These are phyloP conservation scores for Gaillardinia entomophila DNA, from an alignment of 805 yeast species.

Conservation along the genomic window DNA sequence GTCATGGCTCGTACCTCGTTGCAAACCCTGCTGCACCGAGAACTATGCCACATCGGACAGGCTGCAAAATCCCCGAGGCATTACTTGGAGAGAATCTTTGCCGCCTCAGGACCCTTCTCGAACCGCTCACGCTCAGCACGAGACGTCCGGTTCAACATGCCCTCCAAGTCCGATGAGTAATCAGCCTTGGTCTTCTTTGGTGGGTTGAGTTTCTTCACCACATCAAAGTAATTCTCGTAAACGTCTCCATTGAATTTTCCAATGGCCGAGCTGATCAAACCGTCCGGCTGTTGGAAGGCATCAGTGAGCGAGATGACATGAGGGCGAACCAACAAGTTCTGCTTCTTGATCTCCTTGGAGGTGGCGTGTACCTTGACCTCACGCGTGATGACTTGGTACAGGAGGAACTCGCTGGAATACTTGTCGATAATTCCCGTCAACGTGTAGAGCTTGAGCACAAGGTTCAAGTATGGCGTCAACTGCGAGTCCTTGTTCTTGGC, in stretches of 20 bases:
- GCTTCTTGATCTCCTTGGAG: conserved; percentile 22
- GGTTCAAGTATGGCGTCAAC: conserved; percentile 17
- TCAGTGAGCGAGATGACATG: conserved; percentile 37
- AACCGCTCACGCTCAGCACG: conserved; percentile 32
- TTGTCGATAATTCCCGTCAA: conserved; percentile 25
- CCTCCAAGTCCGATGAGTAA: conserved; percentile 31
- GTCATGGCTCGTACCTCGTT: no score
- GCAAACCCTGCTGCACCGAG: no score
- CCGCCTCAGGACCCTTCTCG: conserved; percentile 31
- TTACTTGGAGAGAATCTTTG: conserved; percentile 22
- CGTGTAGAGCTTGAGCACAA: conserved; percentile 28
- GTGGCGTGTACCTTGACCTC: conserved; percentile 22
- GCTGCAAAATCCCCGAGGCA: no score
- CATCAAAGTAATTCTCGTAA: conserved; percentile 36
- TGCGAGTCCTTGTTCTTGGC: conserved; percentile 15
- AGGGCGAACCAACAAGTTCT: conserved; percentile 33
- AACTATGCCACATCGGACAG: conserved; percentile 1
- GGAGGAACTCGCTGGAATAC: conserved; percentile 33
- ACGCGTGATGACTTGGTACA: conserved; percentile 27
- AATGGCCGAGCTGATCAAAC: conserved; percentile 36
- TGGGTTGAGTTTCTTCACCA: conserved; percentile 29
- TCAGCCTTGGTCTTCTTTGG: conserved; percentile 33
- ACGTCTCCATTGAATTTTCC: conserved; percentile 40
- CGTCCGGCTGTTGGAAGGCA: conserved; percentile 39
- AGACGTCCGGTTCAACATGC: conserved; percentile 35